Base-by-base conservation (phyloP, 1,284 basidiomycete genomes). In the Rugosomyces carneus region DNA sequence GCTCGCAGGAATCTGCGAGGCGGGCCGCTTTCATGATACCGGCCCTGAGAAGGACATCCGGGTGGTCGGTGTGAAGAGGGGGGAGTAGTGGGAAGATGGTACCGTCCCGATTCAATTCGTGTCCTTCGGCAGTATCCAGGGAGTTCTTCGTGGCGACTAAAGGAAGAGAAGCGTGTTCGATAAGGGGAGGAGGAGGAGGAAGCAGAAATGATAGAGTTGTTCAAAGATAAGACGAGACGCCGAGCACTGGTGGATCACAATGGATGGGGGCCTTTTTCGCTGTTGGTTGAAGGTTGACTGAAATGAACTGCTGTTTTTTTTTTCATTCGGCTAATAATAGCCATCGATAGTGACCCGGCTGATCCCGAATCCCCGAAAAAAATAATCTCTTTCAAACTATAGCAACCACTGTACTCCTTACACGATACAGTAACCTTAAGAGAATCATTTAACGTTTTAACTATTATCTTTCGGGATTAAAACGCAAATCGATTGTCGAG, bases 11-110 rank as follows among this genome's bases (percentile, higher is more conserved):
- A 34, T 70, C 71, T 11, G 74, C 67, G 20, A 75, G 68, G 40
- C 68, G 67, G 9, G 73, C 69, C 1, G 85, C 80, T 26, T 74
- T 71, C 66, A 86, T 80, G 50, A 91, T 78, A 11, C 85, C 84
- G 50, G 78, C 76, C 44, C 84, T 72, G 44, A 91, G 73, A 61
- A 89, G 83, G 19, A 83, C 60, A 45, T 86, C 81, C 38, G 82
- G 72, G 54, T 84, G 82, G 16, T 86, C 87, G 50, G 70, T 69
- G 53, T 72, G 63, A 36, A 91, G 73, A 23, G 81, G 76, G 6
- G 87, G 84, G 5, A 90, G 69, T 10, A 69, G 72, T 6, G 78
- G 70, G 57, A 86, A 81, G n/a, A 77, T 67, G 41, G 64, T 57
- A 23, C 75, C 71, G 26, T 71, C 66, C 47, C 41, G 52, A 27